Base-by-base conservation (phyloP, 192 early-diverging fungal genomes). In the Coemansia sp. region DNA sequence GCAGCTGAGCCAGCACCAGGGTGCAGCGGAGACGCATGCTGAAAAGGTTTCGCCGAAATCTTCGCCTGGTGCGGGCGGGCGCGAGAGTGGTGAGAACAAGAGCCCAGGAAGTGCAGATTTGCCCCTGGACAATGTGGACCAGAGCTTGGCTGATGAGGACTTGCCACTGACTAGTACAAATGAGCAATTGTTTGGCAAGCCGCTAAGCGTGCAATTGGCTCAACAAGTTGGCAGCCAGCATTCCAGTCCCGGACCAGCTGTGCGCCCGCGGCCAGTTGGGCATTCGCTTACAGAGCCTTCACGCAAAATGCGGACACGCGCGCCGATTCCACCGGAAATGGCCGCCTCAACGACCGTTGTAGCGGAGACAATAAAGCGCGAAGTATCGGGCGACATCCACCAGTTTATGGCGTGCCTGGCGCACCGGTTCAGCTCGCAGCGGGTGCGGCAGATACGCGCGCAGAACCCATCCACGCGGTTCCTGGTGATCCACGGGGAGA, bases 391-490 rank as follows among this genome's bases (percentile, higher is more conserved):
- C 44, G 80, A 81, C 29, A 27, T 81, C 32, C 64, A 76, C 50
- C 80, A 81, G 49, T 70, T 81, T 49, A 67, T 72, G 44, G 80
- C 80, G 9, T 69, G 66, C n/a, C 48, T 76, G 50, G 73, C 73
- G 16, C 80, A 81, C 51, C 58, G 61, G 0, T 61, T 81, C 33
- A 67, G 50, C 48, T 9, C 67, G 1, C 40, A 56, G 16, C 73
- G 65, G 0, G 65, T 81, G 3, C 63, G 58, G 0, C 10, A 32
- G 8, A 67, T 79, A 0, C 76, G 59, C 4, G 25, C 30, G 1
- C 52, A 23, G 3, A 68, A 76, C n/a, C 64, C 67, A 6, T 42
- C 43, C 0, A 70, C 73, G 0, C 63, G 80, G 14, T 76, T 77
- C 29, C 58, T 77, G 11, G 70, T 77, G 0, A 67, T 81, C 42